Conservation (phyloP, 2,329 filamentous ascomycete species). For the Thielaviopsis musarum region DNA sequence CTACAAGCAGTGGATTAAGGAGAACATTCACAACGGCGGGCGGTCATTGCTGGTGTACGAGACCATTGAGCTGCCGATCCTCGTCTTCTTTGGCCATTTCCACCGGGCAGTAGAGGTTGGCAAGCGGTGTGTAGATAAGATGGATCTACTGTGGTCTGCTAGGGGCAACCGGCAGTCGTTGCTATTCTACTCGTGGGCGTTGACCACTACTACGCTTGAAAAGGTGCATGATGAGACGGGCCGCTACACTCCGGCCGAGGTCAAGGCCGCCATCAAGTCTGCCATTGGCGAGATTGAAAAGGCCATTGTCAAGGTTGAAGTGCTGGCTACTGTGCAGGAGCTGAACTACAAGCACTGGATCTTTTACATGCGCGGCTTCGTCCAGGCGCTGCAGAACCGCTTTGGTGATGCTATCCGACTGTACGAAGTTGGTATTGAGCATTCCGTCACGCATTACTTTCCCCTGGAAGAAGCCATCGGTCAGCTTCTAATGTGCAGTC, state of each 20-base stretch:
- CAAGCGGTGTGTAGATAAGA: conserved; percentile 28
- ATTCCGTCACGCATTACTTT: conserved; percentile 50
- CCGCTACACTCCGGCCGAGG: not conserved
- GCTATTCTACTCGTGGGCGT: conserved; percentile 42
- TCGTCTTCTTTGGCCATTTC: conserved; percentile 48
- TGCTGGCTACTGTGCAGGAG: conserved; percentile 39
- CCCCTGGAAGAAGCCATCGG: conserved; percentile 55
- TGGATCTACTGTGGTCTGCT: conserved; percentile 39
- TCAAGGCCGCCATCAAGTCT: conserved; percentile 24
- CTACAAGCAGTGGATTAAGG: conserved; percentile 43
- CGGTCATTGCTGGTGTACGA: conserved; percentile 53
- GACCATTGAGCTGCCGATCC: conserved; percentile 43
- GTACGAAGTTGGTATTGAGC: conserved; percentile 58
- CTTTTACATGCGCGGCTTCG: conserved; percentile 48
- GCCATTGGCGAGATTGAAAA: conserved; percentile 35
- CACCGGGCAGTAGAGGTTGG: conserved; percentile 41
- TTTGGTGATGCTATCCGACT: conserved; percentile 40
- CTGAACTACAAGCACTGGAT: conserved; percentile 60
- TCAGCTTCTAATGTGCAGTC: conserved; percentile 58
- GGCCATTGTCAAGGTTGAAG: conserved; percentile 43
- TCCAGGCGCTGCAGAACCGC: conserved; percentile 43
- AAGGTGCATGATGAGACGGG: conserved; percentile 30
- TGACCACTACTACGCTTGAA: conserved; percentile 34
- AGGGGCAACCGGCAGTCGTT: conserved; percentile 40
- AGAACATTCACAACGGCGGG: conserved; percentile 38